phyloP scores from a whole-genome alignment of 129 eudicot genomes.

The Saussurea involucrata region DNA sequence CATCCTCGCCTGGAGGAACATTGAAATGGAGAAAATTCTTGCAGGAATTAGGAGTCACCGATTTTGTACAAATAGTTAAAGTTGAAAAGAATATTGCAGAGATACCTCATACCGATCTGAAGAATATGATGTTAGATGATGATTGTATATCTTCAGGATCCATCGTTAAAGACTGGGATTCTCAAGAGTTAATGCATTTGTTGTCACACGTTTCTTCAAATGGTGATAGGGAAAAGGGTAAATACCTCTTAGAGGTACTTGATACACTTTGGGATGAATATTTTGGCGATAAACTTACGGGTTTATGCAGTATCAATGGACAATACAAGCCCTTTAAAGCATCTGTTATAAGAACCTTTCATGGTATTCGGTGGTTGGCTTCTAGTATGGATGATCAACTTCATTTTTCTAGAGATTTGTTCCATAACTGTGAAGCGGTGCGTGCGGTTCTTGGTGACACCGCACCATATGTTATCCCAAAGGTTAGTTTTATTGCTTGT shows the following conservation, averaged over 20 bases:
- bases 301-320: slow-evolving; percentile 35
- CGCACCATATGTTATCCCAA: slow-evolving; percentile 70
- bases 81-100: slow-evolving; percentile 41
- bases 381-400: slow-evolving; percentile 63
- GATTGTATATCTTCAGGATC: slow-evolving; percentile 34
- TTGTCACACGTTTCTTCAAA: slow-evolving; percentile 39
- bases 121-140: slow-evolving; percentile 32
- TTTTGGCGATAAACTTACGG: slow-evolving; percentile 51
- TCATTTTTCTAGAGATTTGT: slow-evolving; percentile 62
- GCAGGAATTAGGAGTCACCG: slow-evolving; percentile 63
- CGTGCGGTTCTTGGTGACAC: slow-evolving; percentile 51
- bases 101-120: slow-evolving; percentile 25
- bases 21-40: slow-evolving; percentile 61
- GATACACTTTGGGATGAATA: slow-evolving; percentile 69
- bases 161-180: slow-evolving; percentile 53
- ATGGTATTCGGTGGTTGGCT: slow-evolving; percentile 47
- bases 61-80: slow-evolving; percentile 51
- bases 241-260: slow-evolving; percentile 58
- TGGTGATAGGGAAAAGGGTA: slow-evolving; percentile 44
- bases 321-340: slow-evolving; percentile 38
- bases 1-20: slow-evolving; percentile 30
- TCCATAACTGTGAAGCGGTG: slow-evolving; percentile 64
- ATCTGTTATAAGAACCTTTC: slow-evolving; percentile 42
- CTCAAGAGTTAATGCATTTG: slow-evolving; percentile 46
- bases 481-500: slow-evolving; percentile 45